phyloP scores from a whole-genome alignment of 2,329 filamentous ascomycete species.

The Clarireedia paspali region DNA sequence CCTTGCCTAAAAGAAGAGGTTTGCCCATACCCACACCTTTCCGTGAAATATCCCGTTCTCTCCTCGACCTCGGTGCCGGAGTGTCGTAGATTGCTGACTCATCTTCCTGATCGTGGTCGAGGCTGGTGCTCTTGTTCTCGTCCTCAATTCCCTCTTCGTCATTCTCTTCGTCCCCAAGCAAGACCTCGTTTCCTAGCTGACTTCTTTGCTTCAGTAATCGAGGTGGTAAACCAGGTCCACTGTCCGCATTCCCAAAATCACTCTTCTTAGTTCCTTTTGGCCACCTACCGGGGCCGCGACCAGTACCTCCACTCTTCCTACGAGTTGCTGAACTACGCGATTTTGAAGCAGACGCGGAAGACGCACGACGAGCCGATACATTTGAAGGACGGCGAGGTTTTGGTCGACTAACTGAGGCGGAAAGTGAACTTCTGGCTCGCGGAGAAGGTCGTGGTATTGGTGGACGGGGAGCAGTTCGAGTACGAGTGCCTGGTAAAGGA shows the following conservation, averaged over 20 bases:
- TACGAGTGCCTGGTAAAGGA: constrained; percentile 44
- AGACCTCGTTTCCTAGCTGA: constrained; percentile 26
- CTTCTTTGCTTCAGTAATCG: constrained; percentile 29
- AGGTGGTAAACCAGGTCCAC: constrained; percentile 55
- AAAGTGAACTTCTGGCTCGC: background rate
- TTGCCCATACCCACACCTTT: constrained; percentile 24
- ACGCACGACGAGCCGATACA: constrained; percentile 9
- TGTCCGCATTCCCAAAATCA: constrained; percentile 59
- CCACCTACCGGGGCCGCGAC: constrained; percentile 57
- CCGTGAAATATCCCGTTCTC: constrained; percentile 15
- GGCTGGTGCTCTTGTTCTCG: constrained; percentile 9
- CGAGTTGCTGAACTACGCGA: constrained; percentile 34
- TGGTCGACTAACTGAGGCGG: constrained; percentile 13
- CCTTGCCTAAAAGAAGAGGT: constrained; percentile 17
- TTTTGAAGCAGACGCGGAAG: constrained; percentile 16
- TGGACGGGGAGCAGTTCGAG: constrained; percentile 32
- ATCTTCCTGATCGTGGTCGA: constrained; percentile 17
- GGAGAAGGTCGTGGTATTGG: constrained; percentile 18
- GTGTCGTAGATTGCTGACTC: constrained; percentile 26
- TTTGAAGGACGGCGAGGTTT: constrained; percentile 10
- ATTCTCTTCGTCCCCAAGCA: constrained; percentile 25
- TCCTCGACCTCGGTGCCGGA: constrained; percentile 17
- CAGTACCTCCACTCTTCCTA: constrained; percentile 53
- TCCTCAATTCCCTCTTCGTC: constrained; percentile 14
- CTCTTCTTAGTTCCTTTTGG: constrained; percentile 62